Base-by-base conservation (phyloP, 2,329 filamentous ascomycete genomes). In the Xylaria multiplex region DNA sequence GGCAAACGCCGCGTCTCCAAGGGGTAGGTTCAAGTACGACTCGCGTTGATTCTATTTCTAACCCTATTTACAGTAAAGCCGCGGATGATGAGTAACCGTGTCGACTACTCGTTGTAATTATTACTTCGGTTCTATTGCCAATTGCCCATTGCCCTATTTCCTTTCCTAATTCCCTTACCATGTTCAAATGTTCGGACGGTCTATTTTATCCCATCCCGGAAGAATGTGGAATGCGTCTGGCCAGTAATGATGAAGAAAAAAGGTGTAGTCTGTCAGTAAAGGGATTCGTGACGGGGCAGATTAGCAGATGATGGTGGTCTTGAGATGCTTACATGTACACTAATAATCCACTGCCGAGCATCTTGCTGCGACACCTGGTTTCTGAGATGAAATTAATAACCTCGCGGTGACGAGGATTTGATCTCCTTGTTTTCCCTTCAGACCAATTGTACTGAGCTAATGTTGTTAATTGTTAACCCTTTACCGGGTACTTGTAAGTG, bases 1-100 rank as follows among this genome's bases (percentile, higher is more conserved):
- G 54, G 30, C 27, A 64, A 50, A 62, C 71, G 67, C 45, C 69
- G 71, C 53, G 11, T 30, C 27, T 11, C 48, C 13, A 62, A 54
- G 46, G 56, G 54, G 43, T 69, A 64, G 49, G 59, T 62, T 11
- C 11, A 22, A 42, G 7, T 7, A 14, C 48, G 35, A 59, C 9
- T 3, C 45, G n/a, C 6, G 16, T 53, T 52, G 16, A 5, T 32
- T 42, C 27, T 46, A 5, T 27, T 40, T 55, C 48, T 66, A 53
- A 59, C 54, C 6, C 9, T n/a, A 11, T 19, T 46, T 11, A 35
- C 22, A 65, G 59, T 3, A 65, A 37, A 46, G 35, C 50, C 16
- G 57, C 40, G 7, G 58, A 59, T 16, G 54, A 59, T n/a, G 66
- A 68, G 45, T 65, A 46, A 57, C 46, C 6, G 16, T 40, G 16